Evolutionary conservation across 2,329 filamentous ascomycete species (phyloP).

Genomic region (Diaporthe batatas): DNA sequence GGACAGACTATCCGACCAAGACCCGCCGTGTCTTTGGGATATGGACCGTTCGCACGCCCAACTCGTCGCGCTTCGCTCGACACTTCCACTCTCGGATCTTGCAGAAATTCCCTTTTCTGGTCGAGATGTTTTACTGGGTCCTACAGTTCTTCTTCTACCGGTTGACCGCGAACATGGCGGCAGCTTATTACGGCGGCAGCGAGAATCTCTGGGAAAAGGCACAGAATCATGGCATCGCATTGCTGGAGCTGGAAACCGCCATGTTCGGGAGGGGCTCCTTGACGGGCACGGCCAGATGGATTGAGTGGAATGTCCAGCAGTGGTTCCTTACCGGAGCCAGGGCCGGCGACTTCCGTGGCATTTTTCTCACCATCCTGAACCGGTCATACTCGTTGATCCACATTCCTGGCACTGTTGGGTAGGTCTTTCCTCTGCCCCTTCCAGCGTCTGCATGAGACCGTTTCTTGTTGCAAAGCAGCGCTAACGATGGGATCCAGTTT

Average conservation of each 20-base stretch:
- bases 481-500: conserved; percentile 58
- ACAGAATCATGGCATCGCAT: conserved; percentile 57
- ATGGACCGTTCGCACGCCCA: conserved; percentile 60
- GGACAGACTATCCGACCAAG: conserved; percentile 48
- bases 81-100: conserved; percentile 71
- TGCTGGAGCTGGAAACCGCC: conserved; percentile 57
- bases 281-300: conserved; percentile 52
- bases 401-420: conserved; percentile 64
- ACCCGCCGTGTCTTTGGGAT: conserved; percentile 49
- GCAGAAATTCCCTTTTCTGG: conserved; percentile 75
- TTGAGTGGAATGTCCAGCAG: conserved; percentile 59
- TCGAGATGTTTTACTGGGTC: conserved; percentile 82
- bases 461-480: background rate
- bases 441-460: background rate
- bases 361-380: conserved; percentile 59
- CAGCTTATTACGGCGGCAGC: conserved; percentile 64
- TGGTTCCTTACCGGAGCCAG: conserved; percentile 59
- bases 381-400: conserved; percentile 64
- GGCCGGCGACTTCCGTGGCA: conserved; percentile 50
- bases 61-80: conserved; percentile 69
- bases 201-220: conserved; percentile 59
- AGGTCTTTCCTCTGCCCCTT: conserved; percentile 13
- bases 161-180: conserved; percentile 66
- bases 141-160: conserved; percentile 75
- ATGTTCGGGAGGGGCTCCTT: conserved; percentile 46